Base-by-base conservation (phyloP, 192 early-diverging fungal species). In the Coemansia sp. region DNA sequence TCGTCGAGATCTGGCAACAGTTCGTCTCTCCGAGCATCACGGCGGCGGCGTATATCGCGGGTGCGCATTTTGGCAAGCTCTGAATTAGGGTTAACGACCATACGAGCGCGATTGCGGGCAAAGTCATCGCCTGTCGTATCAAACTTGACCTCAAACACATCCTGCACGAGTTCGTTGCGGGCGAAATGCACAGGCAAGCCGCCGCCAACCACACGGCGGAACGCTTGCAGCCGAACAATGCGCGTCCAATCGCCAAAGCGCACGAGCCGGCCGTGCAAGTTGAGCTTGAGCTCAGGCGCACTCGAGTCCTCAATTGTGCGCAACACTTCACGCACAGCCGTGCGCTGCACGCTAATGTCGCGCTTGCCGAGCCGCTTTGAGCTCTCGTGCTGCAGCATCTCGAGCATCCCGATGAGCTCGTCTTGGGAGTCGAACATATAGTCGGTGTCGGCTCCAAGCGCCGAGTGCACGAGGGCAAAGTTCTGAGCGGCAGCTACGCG, bases 401-500 rank as follows among this genome's bases (percentile, higher is more conserved):
- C 76, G 43, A 91, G 60, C 14, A 86, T 79, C 1, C 76, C 76
- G 2, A 90, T 69, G 3, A 90, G 59, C 19, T 84, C 86, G 7
- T 88, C 77, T 61, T 88, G 72, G 48, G 79, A 79, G 22, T 87
- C 86, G 54, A 88, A 87, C 32, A 80, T 77, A 24, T 60, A 75
- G 25, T 10, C 2, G 5, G 14, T 4, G 37, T 77, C 73, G 9
- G 59, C 60, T 1, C 72, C 69, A 12, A 88, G 53, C 24, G 83
- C 83, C 63, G 88, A 85, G 56, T 90, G 83, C 72, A 90, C 83
- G 47, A 90, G 66, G 0, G 89, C 90, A 73, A 90, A 86, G 67
- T 89, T 87, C 76, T 90, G 88, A 29, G 86, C 90, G 2, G 86
- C 75, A 11, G 88, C 86, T 11, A 90, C 79, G 6, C 90, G 81